Conservation (phyloP, 345 rosid genomes). For the Populus alba region DNA sequence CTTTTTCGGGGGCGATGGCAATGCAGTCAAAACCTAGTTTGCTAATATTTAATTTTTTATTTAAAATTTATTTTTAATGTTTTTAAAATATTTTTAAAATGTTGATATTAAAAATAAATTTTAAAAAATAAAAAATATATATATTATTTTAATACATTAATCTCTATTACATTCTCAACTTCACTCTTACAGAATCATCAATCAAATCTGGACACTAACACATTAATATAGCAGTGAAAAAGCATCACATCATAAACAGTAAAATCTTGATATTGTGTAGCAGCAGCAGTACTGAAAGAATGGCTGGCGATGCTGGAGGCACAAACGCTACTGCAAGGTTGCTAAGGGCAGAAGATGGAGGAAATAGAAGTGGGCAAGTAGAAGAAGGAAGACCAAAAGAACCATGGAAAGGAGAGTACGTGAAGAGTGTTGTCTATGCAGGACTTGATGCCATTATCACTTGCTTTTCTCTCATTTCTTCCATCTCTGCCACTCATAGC, state of each 20-base stretch:
- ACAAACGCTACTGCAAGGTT: neutral
- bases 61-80: too few species aligned
- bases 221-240: neutral
- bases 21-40: too few species aligned
- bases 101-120: too few species aligned
- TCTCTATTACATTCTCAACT: too few species aligned
- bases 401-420: slow-evolving; percentile 39
- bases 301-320: slow-evolving; percentile 17
- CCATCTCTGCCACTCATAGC: slow-evolving; percentile 35
- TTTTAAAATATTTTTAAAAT: too few species aligned
- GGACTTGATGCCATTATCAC: slow-evolving; percentile 45
- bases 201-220: neutral
- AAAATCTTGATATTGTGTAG: neutral
- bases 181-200: neutral
- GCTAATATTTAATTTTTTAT: too few species aligned
- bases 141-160: too few species aligned
- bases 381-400: slow-evolving; percentile 24
- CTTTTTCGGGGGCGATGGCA: neutral
- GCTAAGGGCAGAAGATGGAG: neutral
- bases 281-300: neutral
- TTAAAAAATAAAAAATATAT: too few species aligned
- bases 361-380: neutral
- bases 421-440: slow-evolving; percentile 38
- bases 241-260: neutral
- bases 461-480: slow-evolving; percentile 45